A percentile compares a stretch with the other conserved stretches of the same genome.
Conservation (phyloP, 192 early-diverging fungal species). For the Linnemannia hyalina region DNA sequence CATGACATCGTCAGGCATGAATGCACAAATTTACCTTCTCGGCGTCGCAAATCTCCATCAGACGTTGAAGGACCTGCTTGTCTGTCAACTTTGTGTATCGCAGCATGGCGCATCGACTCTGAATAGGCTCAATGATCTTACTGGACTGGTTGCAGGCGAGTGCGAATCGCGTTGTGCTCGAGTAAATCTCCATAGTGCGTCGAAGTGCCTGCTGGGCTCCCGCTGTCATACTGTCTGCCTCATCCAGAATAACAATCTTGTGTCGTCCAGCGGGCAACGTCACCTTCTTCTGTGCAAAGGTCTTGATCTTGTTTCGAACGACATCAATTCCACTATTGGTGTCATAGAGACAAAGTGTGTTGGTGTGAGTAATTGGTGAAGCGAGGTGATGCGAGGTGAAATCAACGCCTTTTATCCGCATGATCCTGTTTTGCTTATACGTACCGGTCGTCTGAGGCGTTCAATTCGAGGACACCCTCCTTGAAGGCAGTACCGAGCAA, state of each 20-base stretch:
- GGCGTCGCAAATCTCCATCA: constrained; percentile 84
- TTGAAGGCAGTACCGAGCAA: constrained; percentile 88
- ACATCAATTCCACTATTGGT: constrained; percentile 89
- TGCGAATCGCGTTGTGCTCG: constrained; percentile 95
- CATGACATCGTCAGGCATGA: not conserved
- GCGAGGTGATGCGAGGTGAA: not conserved
- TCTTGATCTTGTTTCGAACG: constrained; percentile 96
- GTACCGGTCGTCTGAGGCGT: constrained; percentile 98
- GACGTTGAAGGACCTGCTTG: constrained; percentile 81
- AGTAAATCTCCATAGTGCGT: constrained; percentile 98
- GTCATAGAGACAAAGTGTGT: not conserved
- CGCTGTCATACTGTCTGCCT: constrained; percentile 99
- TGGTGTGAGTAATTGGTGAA: not conserved
- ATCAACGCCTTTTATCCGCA: not conserved
- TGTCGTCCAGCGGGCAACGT: constrained; percentile 89
- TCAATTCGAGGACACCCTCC: constrained; percentile 96
- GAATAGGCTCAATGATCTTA: constrained; percentile 99
- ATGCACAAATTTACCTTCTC: constrained; percentile 72
- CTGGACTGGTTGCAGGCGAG: constrained; percentile 95
- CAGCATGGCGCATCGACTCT: constrained; percentile 94
- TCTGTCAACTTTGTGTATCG: constrained; percentile 86
- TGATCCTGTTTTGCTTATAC: not conserved
- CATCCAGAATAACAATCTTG: constrained; percentile 96
- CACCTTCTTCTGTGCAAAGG: constrained; percentile 99
- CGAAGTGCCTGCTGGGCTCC: constrained; percentile 98